Percentiles rank a stretch among this genome's conserved stretches.
Conservation (phyloP, 768 basidiomycete genomes). For the Agrocybe praecox region DNA sequence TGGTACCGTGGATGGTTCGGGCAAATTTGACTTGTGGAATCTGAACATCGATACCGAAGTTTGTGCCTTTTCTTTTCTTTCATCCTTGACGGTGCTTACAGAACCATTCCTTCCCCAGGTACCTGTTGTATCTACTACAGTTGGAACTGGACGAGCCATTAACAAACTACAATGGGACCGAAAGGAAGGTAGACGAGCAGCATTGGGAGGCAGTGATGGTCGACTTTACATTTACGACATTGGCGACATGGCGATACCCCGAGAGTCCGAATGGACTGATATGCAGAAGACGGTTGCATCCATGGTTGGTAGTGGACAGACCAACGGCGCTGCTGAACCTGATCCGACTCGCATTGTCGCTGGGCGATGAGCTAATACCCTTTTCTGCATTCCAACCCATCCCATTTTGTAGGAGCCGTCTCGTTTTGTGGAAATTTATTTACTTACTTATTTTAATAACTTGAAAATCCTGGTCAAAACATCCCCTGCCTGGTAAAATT, state of each 20-base stretch:
- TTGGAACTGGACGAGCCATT: constrained; percentile 80
- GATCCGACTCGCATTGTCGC: constrained; percentile 30
- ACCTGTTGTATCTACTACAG: constrained; percentile 83
- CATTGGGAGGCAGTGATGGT: constrained; percentile 91
- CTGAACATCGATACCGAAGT: constrained; percentile 97
- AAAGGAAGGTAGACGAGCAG: constrained; percentile 89
- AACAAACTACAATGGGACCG: constrained; percentile 97
- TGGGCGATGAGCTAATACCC: constrained; percentile 32
- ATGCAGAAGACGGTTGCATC: constrained; percentile 85
- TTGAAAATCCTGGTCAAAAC: too few relatives aligned
- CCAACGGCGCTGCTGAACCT: constrained; percentile 41
- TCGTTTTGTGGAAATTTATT: not conserved
- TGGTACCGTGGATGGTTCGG: constrained; percentile 91
- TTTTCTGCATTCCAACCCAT: not conserved
- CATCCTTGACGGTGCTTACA: constrained; percentile 2
- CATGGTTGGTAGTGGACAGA: constrained; percentile 60
- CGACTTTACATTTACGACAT: constrained; percentile 93
- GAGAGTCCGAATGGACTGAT: constrained; percentile 93
- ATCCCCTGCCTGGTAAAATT: too few relatives aligned
- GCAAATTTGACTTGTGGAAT: constrained; percentile 97
- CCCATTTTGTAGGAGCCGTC: not conserved
- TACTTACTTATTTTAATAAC: not conserved
- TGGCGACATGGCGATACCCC: constrained; percentile 85
- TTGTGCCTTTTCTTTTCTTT: constrained; percentile 32
- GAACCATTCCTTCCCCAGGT: constrained; percentile 53